A percentile compares a stretch with the other conserved stretches of the same genome.
phyloP scores from a whole-genome alignment of 2,329 filamentous ascomycete genomes.

The Colletotrichum sp. region DNA sequence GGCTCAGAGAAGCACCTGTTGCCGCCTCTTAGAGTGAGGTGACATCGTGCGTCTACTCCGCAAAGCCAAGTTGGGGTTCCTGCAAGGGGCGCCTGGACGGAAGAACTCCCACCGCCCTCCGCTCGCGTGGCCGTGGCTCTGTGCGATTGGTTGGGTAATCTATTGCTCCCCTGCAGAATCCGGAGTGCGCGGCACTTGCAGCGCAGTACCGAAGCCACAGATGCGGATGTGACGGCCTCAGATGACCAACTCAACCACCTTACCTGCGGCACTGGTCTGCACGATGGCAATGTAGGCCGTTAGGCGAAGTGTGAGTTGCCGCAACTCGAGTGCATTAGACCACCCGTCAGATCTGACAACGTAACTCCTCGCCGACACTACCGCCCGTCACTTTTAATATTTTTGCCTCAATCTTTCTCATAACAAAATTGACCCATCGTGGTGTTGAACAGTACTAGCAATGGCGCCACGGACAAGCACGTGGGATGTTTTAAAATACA shows the following conservation, averaged over 20 bases:
- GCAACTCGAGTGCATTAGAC: too few relatives aligned
- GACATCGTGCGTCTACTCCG: not conserved
- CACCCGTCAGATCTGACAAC: not conserved
- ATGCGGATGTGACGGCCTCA: not conserved
- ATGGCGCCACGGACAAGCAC: not conserved
- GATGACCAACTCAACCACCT: not conserved
- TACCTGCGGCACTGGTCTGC: conserved; percentile 1
- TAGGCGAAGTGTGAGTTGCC: not conserved
- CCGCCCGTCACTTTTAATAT: not conserved
- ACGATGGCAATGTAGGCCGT: not conserved
- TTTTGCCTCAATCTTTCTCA: not conserved
- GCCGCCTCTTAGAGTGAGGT: not conserved
- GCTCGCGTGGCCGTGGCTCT: not conserved
- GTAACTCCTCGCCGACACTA: not conserved
- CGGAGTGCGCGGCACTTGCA: conserved; percentile 3
- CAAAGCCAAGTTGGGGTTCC: not conserved
- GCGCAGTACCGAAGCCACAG: not conserved
- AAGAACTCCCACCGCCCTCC: not conserved
- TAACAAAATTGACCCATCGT: not conserved
- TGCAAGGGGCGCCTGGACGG: not conserved
- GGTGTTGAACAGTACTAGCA: not conserved
- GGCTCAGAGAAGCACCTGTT: not conserved
- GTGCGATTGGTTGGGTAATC: not conserved
- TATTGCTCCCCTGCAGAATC: not conserved
- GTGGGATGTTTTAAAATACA: not conserved